Evolutionary conservation across 2,329 filamentous ascomycete species (phyloP), one percentile per base, ranked within the genome.

Genomic region (Plectosphaerella sp.): DNA sequence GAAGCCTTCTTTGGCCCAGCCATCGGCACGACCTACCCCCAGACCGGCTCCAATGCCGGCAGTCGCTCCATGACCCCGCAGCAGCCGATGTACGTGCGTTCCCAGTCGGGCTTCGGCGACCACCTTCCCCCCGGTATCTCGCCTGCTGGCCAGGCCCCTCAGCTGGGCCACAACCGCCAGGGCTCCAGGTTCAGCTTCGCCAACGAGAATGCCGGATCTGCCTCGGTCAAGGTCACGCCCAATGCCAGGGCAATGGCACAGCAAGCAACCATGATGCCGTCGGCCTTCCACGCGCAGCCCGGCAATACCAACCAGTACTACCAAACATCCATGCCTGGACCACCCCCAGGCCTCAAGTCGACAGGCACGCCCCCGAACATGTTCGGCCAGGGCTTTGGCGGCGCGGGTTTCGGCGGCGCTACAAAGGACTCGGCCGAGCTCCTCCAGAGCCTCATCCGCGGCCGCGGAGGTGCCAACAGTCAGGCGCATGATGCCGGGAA

Each of bases 311-410:
- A 79, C 58, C 88, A 89, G 57, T 94, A 91, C 66, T 97, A 94
- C 68, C 83, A 86, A 47, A 86, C 84, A 50, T 89, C 89, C 10
- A 91, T 97, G 63, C 91, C 95, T 62, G 93, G 92, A 4, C 94
- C 95, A 25, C 94, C 94, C 54, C 95, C 94, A 1, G 94, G 94
- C 10, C 78, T 99, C 25, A 99, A 99, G 73, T 95, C 93, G 20
- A 92, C 92, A 3, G 91, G 91, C 42, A 97, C 93, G 16, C 93
- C 94, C 53, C 93, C 94, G 15, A 91, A 89, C 61, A 94, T 97
- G 82, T 97, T 97, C 70, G 89, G 90, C 28, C 91, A 97, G 69
- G 87, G 88, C 47, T 83, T 83, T 10, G 87, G 82, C 56, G 76
- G 80, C 48, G 84, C 84, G 42, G 48, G 48, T 18, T 89, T 96